Conservation (phyloP, 139 green algal genomes). For the Chlamydomonas sp. region DNA sequence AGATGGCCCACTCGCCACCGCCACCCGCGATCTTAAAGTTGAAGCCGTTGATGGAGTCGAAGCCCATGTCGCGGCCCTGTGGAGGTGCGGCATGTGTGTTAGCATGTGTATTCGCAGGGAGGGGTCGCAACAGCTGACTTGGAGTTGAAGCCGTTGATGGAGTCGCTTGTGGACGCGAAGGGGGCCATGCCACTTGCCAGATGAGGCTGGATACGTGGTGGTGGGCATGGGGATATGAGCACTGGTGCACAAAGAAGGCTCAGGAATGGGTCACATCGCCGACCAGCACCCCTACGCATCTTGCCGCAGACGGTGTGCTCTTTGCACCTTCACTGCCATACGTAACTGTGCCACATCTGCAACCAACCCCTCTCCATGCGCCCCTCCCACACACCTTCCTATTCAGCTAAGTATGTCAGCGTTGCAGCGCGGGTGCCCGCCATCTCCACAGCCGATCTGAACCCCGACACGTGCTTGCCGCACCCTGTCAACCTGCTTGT, state of each 20-base stretch:
- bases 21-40: conserved; percentile 86
- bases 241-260: too few relatives aligned
- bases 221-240: too few relatives aligned
- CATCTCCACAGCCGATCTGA: too few relatives aligned
- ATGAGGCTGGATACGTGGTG: too few relatives aligned
- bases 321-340: neutral
- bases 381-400: too few relatives aligned
- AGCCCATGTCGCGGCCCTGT: conserved; percentile 90
- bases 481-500: too few relatives aligned
- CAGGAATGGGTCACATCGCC: too few relatives aligned
- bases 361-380: conserved; percentile 32
- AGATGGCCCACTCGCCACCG: conserved; percentile 89
- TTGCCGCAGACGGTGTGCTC: conserved; percentile 63
- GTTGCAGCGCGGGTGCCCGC: too few relatives aligned
- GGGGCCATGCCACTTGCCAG: too few relatives aligned
- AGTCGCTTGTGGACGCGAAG: conserved; percentile 53
- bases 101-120: too few relatives aligned
- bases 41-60: conserved; percentile 93
- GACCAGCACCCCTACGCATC: neutral
- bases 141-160: conserved; percentile 92
- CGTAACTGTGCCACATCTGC: conserved; percentile 53
- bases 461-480: too few relatives aligned
- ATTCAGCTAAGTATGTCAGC: too few relatives aligned
- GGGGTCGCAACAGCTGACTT: conserved; percentile 68
- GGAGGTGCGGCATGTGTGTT: neutral